Base-by-base conservation (phyloP, 257 asterid genomes). In the Solanum gracilifrons region DNA sequence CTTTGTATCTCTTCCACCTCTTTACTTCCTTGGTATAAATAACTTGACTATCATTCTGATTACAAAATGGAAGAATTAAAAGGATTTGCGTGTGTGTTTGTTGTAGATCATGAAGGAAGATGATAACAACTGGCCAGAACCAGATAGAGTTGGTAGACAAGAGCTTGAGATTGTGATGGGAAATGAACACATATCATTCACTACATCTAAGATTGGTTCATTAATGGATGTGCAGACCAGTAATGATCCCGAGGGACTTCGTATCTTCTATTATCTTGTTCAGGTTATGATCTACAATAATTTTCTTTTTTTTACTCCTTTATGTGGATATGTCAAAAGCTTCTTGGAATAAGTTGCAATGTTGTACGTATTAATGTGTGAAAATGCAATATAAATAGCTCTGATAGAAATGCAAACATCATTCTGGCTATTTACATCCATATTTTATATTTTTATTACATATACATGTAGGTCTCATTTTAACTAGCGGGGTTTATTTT, bases 151-250 rank as follows among this genome's bases (percentile, higher is more conserved):
- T 31, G 99, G 99, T 79, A 95, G 99, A 92, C 99, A 97, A 88
- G 99, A 97, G 92, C 96, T 97, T 88, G 99, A 97, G 93, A 97
- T 97, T 91, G 99, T 97, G 91, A 94, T 97, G 98, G 99, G 98
- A 68, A 95, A 95, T 87, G 99, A 97, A 92, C 99, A 97, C 89
- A 97, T 97, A 80, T 97, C 99, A 7, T 97, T 97, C 90, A 96
- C 99, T 3, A 96, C 99, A 13, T 95, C 99, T n/a, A 97, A 97
- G 93, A 97, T 97, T 91, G 99, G 99, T 43, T 95, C 99, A 21
- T 96, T 97, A 6, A 92, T 97, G 99, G 99, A 97, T 88, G 99
- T 96, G 83, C 97, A 94, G 90, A 94, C 98, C 39, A 97, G 99
- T 88, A 95, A 96, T 77, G 99, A 97, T 89, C 99, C 99, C 1